Evolutionary conservation across 2,329 filamentous ascomycete genomes (phyloP).

Genomic region (Aspergillus fischeri): DNA sequence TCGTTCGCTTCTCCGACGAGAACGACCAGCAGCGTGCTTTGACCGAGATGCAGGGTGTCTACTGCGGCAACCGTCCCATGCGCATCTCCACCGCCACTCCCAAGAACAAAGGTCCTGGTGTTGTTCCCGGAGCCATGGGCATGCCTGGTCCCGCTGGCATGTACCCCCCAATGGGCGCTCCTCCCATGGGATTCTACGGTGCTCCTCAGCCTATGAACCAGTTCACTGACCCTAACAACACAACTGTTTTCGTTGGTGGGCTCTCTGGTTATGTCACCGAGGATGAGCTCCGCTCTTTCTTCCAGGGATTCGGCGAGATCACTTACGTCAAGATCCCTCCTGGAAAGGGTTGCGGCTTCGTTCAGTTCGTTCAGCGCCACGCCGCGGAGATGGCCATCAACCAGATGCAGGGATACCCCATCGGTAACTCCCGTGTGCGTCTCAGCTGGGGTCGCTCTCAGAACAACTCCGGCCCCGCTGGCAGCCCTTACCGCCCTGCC

Average conservation of each 20-base stretch:
- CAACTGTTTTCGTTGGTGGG: slow-evolving; percentile 95
- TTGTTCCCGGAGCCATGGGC: slow-evolving; percentile 48
- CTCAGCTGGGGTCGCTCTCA: slow-evolving; percentile 97
- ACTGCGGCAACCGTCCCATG: slow-evolving; percentile 98
- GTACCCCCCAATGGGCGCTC: slow-evolving; percentile 64
- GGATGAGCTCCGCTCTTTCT: slow-evolving; percentile 99
- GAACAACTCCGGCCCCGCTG: slow-evolving; percentile 96
- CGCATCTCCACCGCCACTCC: slow-evolving; percentile 96
- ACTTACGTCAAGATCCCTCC: slow-evolving; percentile 99
- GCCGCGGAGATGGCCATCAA: slow-evolving; percentile 99
- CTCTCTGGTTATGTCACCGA: slow-evolving; percentile 97
- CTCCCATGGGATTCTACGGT: slow-evolving; percentile 62
- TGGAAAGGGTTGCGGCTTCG: slow-evolving; percentile 97
- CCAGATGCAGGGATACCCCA: slow-evolving; percentile 99
- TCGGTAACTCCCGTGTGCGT: slow-evolving; percentile 95
- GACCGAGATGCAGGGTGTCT: slow-evolving; percentile 98
- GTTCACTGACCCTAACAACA: slow-evolving; percentile 99
- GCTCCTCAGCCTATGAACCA: slow-evolving; percentile 90
- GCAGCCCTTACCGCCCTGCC: slow-evolving; percentile 93
- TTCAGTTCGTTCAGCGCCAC: slow-evolving; percentile 98
- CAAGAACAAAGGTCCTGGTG: slow-evolving; percentile 71
- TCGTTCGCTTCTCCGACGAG: slow-evolving; percentile 95
- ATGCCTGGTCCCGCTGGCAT: slow-evolving; percentile 58
- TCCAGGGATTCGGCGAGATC: slow-evolving; percentile 98
- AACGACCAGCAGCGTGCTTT: slow-evolving; percentile 93